Base-by-base conservation (phyloP, 2,329 filamentous ascomycete species). In the Emericellopsis atlantica region DNA sequence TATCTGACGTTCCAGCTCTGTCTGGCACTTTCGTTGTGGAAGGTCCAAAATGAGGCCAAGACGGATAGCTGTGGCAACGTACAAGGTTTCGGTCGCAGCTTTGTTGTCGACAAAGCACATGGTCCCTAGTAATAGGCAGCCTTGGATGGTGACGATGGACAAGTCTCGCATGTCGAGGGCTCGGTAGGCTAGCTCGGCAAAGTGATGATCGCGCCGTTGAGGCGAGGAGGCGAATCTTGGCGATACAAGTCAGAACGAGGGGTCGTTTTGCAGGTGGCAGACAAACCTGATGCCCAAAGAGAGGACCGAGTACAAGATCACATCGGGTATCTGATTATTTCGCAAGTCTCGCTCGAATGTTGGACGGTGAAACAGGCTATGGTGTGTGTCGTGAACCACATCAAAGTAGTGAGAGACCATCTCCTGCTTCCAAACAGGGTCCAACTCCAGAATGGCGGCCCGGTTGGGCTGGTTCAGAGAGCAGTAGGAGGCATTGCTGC, bases 331-430 rank as follows among this genome's bases (percentile, higher is more conserved):
- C 16, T 21, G 14, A 15, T 32, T 21, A 6, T 34, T 32, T 12
- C n/a, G 16, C 6, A 32, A 16, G 5, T 40, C 37, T 8, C 11
- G 16, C 35, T 34, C 34, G 29, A 45, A 45, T 6, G 40, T 40
- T n/a, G 40, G 37, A 23, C 32, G 11, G 22, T 45, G 43, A 15
- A 45, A 45, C 10, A 45, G 40, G 15, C 36, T 40, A 21, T 45
- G 43, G 22, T 45, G 43, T 18, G 14, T 45, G 21, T 45, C 43
- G 32, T 45, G 43, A 4, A 45, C 38, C 15, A 45, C 21, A 33
- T 23, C 16, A 26, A 42, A 45, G 40, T 42, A 43, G 33, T 40
- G n/a, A 23, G n/a, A 5, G n/a, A 44, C 32, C 39, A 40, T 21
- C 18, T 35, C 29, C 9, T 35, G 26, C 16, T 24, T 34, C 34